These are phyloP conservation scores for Polyporus arcularius DNA, from an alignment of 768 basidiomycete species.

Conservation along the genomic window DNA sequence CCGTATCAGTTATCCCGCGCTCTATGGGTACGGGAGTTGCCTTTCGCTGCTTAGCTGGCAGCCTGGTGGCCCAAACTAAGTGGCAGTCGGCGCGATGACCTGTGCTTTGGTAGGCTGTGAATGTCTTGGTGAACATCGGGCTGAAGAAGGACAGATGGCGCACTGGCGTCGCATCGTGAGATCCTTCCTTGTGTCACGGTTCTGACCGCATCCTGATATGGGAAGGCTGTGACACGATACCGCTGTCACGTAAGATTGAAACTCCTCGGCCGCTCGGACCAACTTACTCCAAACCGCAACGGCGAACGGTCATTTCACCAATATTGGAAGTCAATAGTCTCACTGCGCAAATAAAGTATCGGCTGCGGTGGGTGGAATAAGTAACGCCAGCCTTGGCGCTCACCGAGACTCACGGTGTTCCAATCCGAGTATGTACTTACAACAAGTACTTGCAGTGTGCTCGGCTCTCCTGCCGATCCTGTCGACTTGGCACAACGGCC, in stretches of 20 bases:
- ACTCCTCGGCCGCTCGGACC: not conserved
- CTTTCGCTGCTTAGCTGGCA: too few relatives aligned
- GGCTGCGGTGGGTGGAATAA: too few relatives aligned
- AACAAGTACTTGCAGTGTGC: not conserved
- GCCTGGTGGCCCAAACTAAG: too few relatives aligned
- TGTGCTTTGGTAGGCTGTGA: too few relatives aligned
- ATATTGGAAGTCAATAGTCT: too few relatives aligned
- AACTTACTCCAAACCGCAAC: not conserved
- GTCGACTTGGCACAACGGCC: too few relatives aligned
- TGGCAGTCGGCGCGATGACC: too few relatives aligned
- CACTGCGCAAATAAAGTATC: too few relatives aligned
- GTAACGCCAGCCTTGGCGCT: not conserved
- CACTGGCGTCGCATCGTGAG: not conserved
- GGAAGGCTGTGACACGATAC: not conserved
- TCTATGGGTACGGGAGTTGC: too few relatives aligned
- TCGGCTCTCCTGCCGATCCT: too few relatives aligned
- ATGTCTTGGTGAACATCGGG: too few relatives aligned
- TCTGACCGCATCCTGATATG: not conserved
- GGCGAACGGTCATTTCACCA: not conserved
- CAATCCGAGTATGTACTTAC: not conserved
- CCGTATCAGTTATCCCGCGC: too few relatives aligned
- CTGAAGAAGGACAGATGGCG: not conserved
- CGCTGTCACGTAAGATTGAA: not conserved
- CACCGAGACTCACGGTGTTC: not conserved
- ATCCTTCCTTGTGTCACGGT: not conserved